Conservation (phyloP, 768 basidiomycete species). For the Tephrocybe sp. region DNA sequence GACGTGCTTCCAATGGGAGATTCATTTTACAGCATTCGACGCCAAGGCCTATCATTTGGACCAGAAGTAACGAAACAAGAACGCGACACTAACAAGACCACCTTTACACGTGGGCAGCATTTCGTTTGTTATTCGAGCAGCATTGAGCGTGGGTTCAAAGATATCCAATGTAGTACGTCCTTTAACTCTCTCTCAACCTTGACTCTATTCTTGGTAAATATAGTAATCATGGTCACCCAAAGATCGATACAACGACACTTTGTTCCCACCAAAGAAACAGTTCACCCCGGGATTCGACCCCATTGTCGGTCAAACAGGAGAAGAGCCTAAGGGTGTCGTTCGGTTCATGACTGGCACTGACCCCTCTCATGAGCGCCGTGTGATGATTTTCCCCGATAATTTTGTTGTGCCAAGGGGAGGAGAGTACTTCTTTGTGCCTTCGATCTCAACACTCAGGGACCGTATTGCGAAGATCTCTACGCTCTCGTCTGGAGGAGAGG, state of each 20-base stretch:
- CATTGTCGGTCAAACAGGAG: constrained; percentile 15
- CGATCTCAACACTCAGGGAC: constrained; percentile 18
- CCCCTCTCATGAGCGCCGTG: neutral
- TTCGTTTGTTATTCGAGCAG: constrained; percentile 18
- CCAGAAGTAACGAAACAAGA: constrained; percentile 11
- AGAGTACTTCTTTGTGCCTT: constrained; percentile 26
- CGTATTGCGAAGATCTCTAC: too few relatives aligned
- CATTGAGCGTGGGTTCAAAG: constrained; percentile 17
- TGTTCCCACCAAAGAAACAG: constrained; percentile 13
- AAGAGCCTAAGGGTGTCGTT: neutral
- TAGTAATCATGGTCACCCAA: neutral
- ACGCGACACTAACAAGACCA: constrained; percentile 2
- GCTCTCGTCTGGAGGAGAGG: too few relatives aligned
- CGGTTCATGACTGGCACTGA: constrained; percentile 16
- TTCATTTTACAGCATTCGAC: constrained; percentile 5
- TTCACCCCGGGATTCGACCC: constrained; percentile 15
- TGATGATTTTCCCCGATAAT: neutral
- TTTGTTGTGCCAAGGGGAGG: constrained; percentile 20
- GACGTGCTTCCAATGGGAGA: neutral
- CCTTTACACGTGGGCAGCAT: constrained; percentile 12
- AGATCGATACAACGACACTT: constrained; percentile 16
- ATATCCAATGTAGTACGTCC: neutral
- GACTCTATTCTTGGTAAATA: neutral
- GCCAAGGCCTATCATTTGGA: constrained; percentile 14
- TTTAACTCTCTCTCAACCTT: neutral